Conservation (phyloP, 371 early-diverging fungal genomes). For the Mortierella sp. region DNA sequence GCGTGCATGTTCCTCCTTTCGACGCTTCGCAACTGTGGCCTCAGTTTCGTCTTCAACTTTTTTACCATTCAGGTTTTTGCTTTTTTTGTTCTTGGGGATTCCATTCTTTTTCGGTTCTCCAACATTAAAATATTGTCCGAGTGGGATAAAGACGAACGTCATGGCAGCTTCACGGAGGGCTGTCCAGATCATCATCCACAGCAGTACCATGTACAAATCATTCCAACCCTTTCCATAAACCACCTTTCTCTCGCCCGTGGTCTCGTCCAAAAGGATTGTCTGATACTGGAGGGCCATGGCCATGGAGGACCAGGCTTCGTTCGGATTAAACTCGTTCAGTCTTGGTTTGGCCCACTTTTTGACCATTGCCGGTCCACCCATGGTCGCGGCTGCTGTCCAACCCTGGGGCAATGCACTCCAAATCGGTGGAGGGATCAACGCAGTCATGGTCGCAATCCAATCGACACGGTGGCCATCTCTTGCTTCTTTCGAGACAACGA, state of each 20-base stretch:
- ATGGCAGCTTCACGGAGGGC: slow-evolving; percentile 71
- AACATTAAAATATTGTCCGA: slow-evolving; percentile 49
- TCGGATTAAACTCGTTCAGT: slow-evolving; percentile 17
- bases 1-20: slow-evolving; percentile 34
- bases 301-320: slow-evolving; percentile 28
- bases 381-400: slow-evolving; percentile 20
- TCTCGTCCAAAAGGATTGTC: slow-evolving; percentile 12
- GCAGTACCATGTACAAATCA: slow-evolving; percentile 72
- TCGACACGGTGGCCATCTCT: slow-evolving; percentile 32
- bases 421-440: slow-evolving; percentile 42
- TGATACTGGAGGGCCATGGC: slow-evolving; percentile 43
- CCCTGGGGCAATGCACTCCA: slow-evolving; percentile 25
- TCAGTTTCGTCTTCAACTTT: not conserved
- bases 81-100: not conserved
- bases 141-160: slow-evolving; percentile 68
- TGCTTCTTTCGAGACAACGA: slow-evolving; percentile 19
- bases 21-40: not conserved
- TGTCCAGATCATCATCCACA: slow-evolving; percentile 77
- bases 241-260: slow-evolving; percentile 27
- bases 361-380: slow-evolving; percentile 24
- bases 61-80: not conserved
- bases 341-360: slow-evolving; percentile 15
- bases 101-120: slow-evolving; percentile 22
- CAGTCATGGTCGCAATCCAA: slow-evolving; percentile 26
- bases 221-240: slow-evolving; percentile 59